Percentiles rank a stretch among this genome's conserved stretches.
phyloP scores from a whole-genome alignment of 1,284 basidiomycete genomes.

The Moesziomyces globuligerus region DNA sequence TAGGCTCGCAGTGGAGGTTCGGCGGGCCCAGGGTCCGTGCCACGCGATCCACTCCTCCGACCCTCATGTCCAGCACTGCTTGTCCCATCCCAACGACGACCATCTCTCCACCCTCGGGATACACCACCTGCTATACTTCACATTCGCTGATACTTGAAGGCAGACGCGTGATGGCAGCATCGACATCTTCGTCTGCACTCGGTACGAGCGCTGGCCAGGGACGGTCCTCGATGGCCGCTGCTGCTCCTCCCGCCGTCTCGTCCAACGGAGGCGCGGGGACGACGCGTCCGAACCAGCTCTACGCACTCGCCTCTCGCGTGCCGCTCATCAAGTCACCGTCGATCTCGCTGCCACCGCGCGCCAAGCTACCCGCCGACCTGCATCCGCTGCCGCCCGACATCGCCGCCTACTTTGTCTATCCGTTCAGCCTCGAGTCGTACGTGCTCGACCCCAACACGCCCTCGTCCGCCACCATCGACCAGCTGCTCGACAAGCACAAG shows the following conservation, averaged over 20 bases:
- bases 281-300: slow-evolving; percentile 28
- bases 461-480: slow-evolving; percentile 21
- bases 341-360: slow-evolving; percentile 31
- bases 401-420: slow-evolving; percentile 59
- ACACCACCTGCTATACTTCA: too few species aligned
- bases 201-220: too few species aligned
- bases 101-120: too few species aligned
- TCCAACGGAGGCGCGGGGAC: background rate
- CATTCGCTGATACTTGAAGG: too few species aligned
- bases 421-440: slow-evolving; percentile 56
- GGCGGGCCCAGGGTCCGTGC: too few species aligned
- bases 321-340: slow-evolving; percentile 58
- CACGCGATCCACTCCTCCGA: too few species aligned
- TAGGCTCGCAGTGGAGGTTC: too few species aligned
- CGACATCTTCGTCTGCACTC: slow-evolving; percentile 1
- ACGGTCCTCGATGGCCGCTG: too few species aligned
- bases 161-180: slow-evolving; percentile 1
- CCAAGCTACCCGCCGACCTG: slow-evolving; percentile 36
- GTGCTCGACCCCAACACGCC: slow-evolving; percentile 48
- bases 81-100: too few species aligned
- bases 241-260: background rate
- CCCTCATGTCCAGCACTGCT: too few species aligned
- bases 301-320: slow-evolving; percentile 43
- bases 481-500: slow-evolving; percentile 25
- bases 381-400: slow-evolving; percentile 58